Evolutionary conservation across 163 green algal species (phyloP).

Genomic region (Prototheca wickerhamii): DNA sequence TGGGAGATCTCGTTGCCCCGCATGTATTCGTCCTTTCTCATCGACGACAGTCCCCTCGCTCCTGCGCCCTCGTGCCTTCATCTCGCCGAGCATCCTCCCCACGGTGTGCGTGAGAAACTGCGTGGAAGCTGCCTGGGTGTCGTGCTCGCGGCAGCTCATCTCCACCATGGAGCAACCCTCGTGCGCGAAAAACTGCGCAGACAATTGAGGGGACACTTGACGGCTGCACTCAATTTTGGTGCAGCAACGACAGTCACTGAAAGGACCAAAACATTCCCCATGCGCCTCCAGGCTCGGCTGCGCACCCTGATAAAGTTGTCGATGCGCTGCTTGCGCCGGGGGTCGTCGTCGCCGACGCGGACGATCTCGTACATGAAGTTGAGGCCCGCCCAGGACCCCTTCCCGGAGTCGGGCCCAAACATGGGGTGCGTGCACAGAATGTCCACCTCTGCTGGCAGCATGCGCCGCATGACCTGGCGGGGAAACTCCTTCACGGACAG

Average conservation of each 20-base stretch:
- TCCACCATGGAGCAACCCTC: slow-evolving; percentile 97
- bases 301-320: neutral
- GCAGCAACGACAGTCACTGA: too few species aligned
- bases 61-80: slow-evolving; percentile 53
- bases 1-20: neutral
- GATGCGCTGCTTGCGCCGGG: neutral
- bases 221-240: too few species aligned
- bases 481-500: slow-evolving; percentile 98
- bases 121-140: slow-evolving; percentile 81
- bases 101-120: slow-evolving; percentile 99
- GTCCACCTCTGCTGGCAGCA: slow-evolving; percentile 76
- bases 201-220: neutral
- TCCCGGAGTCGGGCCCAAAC: slow-evolving; percentile 95
- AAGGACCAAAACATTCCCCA: neutral
- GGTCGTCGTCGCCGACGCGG: slow-evolving; percentile 21
- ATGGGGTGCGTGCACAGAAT: slow-evolving; percentile 99
- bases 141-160: slow-evolving; percentile 97
- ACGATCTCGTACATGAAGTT: slow-evolving; percentile 94
- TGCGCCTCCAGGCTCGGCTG: neutral
- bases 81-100: slow-evolving; percentile 83
- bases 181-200: slow-evolving; percentile 54
- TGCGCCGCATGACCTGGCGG: slow-evolving; percentile 78
- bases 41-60: too few species aligned
- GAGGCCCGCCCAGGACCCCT: slow-evolving; percentile 76
- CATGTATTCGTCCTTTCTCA: too few species aligned